Evolutionary conservation across 805 yeast species (phyloP), one percentile per base, ranked within the genome.

Genomic region (Candida methanosorbosa): DNA sequence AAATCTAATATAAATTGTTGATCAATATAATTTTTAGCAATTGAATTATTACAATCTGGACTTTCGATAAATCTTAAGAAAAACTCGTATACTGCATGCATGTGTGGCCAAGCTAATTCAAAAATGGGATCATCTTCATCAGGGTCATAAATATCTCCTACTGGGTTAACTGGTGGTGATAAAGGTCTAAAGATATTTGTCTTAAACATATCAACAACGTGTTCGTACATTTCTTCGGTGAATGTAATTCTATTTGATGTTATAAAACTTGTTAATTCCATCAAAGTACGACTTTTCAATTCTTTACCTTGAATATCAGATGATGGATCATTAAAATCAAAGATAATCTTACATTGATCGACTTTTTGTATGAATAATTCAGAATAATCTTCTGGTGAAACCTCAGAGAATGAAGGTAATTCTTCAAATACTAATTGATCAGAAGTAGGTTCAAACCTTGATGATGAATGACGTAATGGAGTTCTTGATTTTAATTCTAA

Each of bases 41-140:
- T 66, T 35, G 86, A 86, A 54, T 88, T 95, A 53, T 85, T 84
- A 59, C 92, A 90, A 60, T 88, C 97, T 2, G 95, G 94, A 43
- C 90, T 78, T 61, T 92, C 97, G 35, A 92, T 80, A 59, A 92
- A 90, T 50, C 95, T 68, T 40, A 92, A 64, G 55, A 92, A 90
- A 50, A 92, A 86, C 58, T 92, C 97, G 63, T 92, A 92, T 22
- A 88, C 94, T 29, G 87, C 73, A 59, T 86, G 94, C 97, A 92
- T 92, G 57, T 92, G 98, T 11, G 97, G 95, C 98, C 98, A 92
- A 9, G 97, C 88, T 43, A 90, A 75, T 56, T 92, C 97, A 48
- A 78, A 77, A 26, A 92, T 94, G 3, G 97, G 97, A 60, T 92
- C 98, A 63, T 92, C 98, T 61, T 92, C 98, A 61, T 92, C 98